phyloP scores from a whole-genome alignment of 495 filamentous ascomycete species.

The Darksidea phi region DNA sequence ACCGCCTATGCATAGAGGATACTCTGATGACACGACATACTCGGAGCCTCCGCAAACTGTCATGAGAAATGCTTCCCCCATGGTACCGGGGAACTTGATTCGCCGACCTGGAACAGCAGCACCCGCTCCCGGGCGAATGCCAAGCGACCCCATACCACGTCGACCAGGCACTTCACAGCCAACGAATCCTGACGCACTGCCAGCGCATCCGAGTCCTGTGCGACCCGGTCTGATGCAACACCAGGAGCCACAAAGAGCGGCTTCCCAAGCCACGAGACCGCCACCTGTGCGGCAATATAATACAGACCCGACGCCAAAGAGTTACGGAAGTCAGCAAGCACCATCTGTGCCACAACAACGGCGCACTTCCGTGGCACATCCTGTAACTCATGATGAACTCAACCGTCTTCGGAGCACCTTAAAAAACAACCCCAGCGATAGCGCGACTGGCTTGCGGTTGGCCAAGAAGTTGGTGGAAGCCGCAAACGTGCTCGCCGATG shows the following conservation, averaged over 20 bases:
- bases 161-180: conserved; percentile 41
- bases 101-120: conserved; percentile 25
- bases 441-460: conserved; percentile 65
- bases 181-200: conserved; percentile 62
- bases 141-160: conserved; percentile 19
- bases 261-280: conserved; percentile 52
- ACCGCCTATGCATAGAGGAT: conserved; percentile 33
- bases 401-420: conserved; percentile 67
- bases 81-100: conserved; percentile 19
- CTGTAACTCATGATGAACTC: conserved; percentile 76
- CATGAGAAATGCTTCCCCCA: conserved; percentile 26
- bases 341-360: conserved; percentile 31
- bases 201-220: conserved; percentile 77
- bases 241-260: conserved; percentile 1
- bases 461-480: conserved; percentile 89
- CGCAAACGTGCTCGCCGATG: conserved; percentile 67
- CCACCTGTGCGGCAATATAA: conserved; percentile 73
- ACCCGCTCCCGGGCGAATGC: conserved; percentile 23
- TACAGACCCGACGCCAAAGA: conserved; percentile 45
- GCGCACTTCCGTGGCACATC: conserved; percentile 40
- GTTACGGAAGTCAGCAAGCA: conserved; percentile 40
- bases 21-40: conserved; percentile 29
- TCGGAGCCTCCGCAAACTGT: conserved; percentile 37
- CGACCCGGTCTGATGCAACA: conserved; percentile 66
- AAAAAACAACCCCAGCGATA: conserved; percentile 68